Base-by-base conservation (phyloP, 371 early-diverging fungal species). In the Dichotomocladium elegans region DNA sequence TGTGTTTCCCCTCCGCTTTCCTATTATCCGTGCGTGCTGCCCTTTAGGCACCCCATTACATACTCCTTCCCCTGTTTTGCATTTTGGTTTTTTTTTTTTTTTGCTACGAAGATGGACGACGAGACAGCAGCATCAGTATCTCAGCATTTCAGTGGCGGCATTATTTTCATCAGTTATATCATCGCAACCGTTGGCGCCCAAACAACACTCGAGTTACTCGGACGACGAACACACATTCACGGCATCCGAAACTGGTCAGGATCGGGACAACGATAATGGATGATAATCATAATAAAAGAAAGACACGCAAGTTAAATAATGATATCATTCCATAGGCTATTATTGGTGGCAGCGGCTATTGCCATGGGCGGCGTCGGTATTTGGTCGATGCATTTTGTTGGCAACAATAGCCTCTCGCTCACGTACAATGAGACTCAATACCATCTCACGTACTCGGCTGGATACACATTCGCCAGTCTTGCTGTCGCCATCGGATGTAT, bases 331-430 rank as follows among this genome's bases (percentile, higher is more conserved):
- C 21, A n/a, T 42, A 72, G 72, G 66, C 70, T 71, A 55, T 25
- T 77, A 27, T 48, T 77, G 15, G 46, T 49, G n/a, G 54, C 71
- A 28, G 58, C 74, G 31, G 69, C 77, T 1, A 47, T 69, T 15
- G 41, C 58, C 0, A 77, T 73, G 72, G 77, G 77, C 28, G 70
- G 63, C 25, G 72, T 71, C 14, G 62, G 62, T 28, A 67, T 77
- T 5, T 77, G 77, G 77, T 68, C 70, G 15, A 77, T 73, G 77
- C 77, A 77, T 57, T 77, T 77, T 35, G 66, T 70, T 24, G 72
- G 66, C 15, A 72, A 75, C 46, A 72, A 75, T 27, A 58, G 67
- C n/a, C 28, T 75, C 43, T 69, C 58, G 7, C 34, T 74, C 12
- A 33, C 15, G 2, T 44, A 59, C 17, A 37, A 53, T 17, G 60